Percentiles rank a stretch among this genome's conserved stretches.
Conservation (phyloP, 1,139 yeast genomes). For the Suhomyces chickasaworum region DNA sequence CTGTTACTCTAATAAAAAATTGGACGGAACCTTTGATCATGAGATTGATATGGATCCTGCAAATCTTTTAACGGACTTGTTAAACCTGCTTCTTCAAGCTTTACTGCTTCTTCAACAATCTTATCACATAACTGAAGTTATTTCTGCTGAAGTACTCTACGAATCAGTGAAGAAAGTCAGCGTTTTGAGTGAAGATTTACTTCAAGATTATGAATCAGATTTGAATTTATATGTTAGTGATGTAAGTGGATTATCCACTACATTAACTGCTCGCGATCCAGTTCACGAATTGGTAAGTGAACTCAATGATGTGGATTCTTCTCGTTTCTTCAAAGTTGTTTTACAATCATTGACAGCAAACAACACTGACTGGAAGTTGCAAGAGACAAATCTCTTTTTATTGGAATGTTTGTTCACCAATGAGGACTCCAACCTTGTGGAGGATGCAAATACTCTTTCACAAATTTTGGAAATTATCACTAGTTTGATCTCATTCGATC, state of each 20-base stretch:
- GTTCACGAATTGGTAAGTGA: slow-evolving; percentile 53
- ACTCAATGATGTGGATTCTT: slow-evolving; percentile 40
- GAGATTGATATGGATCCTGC: slow-evolving; percentile 21
- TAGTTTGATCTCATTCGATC: slow-evolving; percentile 20
- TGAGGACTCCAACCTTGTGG: slow-evolving; percentile 36
- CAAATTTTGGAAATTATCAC: slow-evolving; percentile 29
- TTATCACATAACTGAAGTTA: slow-evolving; percentile 19
- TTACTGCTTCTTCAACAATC: slow-evolving; percentile 33
- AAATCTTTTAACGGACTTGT: slow-evolving; percentile 17
- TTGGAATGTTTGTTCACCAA: slow-evolving; percentile 48
- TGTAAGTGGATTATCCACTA: slow-evolving; percentile 64
- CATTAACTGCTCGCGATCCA: slow-evolving; percentile 53
- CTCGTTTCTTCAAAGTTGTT: slow-evolving; percentile 24
- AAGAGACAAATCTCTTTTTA: slow-evolving; percentile 45
- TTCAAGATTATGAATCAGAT: slow-evolving; percentile 48
- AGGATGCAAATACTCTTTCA: slow-evolving; percentile 22
- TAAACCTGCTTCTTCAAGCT: slow-evolving; percentile 27
- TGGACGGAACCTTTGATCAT: slow-evolving; percentile 6
- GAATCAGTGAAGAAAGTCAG: slow-evolving; percentile 3
- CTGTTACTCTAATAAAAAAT: slow-evolving; percentile 16
- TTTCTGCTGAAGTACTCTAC: background rate
- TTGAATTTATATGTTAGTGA: slow-evolving; percentile 70
- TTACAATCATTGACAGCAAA: slow-evolving; percentile 15
- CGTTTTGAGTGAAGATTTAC: slow-evolving; percentile 7
- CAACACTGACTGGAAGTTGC: slow-evolving; percentile 20